Percentiles rank a stretch among this genome's conserved stretches.
Evolutionary conservation across 148 eudicot genomes (phyloP).

Genomic region (Rhododendron henanense): DNA sequence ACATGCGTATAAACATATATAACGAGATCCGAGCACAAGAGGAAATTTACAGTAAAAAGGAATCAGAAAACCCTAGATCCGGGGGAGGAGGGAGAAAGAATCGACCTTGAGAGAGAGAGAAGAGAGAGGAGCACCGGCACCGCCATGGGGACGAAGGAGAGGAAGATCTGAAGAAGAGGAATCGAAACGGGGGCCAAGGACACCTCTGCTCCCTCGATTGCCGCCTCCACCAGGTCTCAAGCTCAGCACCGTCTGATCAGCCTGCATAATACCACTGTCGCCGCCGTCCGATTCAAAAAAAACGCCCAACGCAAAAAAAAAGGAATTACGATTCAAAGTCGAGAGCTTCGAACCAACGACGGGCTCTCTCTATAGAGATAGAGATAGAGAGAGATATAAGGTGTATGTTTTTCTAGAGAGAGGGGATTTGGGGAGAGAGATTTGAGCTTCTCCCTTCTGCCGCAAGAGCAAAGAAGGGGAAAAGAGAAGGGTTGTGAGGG

Average conservation of each 20-base stretch:
- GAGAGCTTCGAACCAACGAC: slow-evolving; percentile 39
- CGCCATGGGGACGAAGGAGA: slow-evolving; percentile 73
- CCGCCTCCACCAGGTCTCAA: slow-evolving; percentile 92
- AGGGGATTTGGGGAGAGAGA: neutral
- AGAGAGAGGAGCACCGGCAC: slow-evolving; percentile 37
- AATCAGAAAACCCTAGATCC: slow-evolving; percentile 19
- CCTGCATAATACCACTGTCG: slow-evolving; percentile 79
- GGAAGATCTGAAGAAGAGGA: slow-evolving; percentile 57
- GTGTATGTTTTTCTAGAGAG: neutral
- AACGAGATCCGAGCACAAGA: neutral
- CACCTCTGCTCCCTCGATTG: slow-evolving; percentile 63
- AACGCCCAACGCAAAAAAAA: slow-evolving; percentile 2
- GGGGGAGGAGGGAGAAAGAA: slow-evolving; percentile 10
- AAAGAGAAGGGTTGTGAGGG: slow-evolving; percentile 3
- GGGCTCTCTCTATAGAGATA: neutral
- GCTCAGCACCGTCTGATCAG: slow-evolving; percentile 88
- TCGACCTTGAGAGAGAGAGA: slow-evolving; percentile 49
- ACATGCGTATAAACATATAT: neutral
- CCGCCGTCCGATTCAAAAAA: slow-evolving; percentile 19
- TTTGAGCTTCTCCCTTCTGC: slow-evolving; percentile 21
- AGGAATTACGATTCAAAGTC: neutral
- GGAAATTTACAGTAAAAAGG: slow-evolving; percentile 6
- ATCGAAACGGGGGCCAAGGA: slow-evolving; percentile 65
- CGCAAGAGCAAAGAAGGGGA: slow-evolving; percentile 12
- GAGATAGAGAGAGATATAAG: neutral